Conservation (phyloP, 139 green algal species). For the Pleodorina starrii region DNA sequence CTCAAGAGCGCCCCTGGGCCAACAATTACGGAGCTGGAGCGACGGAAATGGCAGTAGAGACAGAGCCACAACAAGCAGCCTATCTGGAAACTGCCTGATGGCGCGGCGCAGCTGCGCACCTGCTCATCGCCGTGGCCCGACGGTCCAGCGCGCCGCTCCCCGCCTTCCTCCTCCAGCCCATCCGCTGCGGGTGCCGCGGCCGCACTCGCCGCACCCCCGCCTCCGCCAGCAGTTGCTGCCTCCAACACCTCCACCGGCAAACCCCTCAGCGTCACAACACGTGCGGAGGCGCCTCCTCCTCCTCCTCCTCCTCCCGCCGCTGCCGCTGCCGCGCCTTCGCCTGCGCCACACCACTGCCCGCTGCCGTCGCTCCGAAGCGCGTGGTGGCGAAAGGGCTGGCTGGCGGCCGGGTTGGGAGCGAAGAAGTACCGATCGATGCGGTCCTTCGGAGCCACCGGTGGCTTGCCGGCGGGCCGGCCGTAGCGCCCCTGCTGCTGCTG, state of each 20-base stretch:
- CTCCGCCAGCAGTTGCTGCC: neutral
- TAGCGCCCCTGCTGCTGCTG: neutral
- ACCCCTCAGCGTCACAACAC: slow-evolving; percentile 16
- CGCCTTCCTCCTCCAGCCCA: neutral
- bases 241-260: neutral
- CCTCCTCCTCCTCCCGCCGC: neutral
- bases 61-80: no score
- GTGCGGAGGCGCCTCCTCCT: no score
- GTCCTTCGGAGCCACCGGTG: neutral
- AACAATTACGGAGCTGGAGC: no score
- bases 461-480: neutral
- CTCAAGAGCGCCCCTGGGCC: no score
- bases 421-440: slow-evolving; percentile 35
- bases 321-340: no score
- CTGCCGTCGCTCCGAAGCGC: neutral
- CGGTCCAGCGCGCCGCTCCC: neutral
- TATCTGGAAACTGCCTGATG: no score
- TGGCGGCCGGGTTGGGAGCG: neutral
- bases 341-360: neutral
- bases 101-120: no score
- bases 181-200: neutral
- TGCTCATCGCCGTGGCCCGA: neutral
- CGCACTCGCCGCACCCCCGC: neutral
- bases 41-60: no score
- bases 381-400: neutral